Evolutionary conservation across 805 yeast species (phyloP).

Genomic region (Brettanomyces bruxellensis): DNA sequence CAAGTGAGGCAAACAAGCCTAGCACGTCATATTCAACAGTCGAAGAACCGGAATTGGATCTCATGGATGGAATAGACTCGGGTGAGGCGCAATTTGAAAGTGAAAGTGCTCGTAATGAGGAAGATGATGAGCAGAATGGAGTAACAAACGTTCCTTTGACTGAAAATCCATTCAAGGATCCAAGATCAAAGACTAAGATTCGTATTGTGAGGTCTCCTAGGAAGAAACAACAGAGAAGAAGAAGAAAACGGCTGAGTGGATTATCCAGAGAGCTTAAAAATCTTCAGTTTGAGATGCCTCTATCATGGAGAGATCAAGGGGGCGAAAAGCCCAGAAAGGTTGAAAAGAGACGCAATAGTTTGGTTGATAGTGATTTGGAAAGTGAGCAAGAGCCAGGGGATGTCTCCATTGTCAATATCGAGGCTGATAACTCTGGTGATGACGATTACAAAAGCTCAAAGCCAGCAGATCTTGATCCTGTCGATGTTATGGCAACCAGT

Average conservation of each 20-base stretch:
- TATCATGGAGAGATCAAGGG: slow-evolving; percentile 5
- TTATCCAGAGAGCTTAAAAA: slow-evolving; percentile 29
- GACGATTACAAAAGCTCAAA: no score
- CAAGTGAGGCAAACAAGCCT: no score
- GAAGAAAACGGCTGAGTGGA: slow-evolving; percentile 7
- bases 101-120: background rate
- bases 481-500: background rate
- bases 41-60: background rate
- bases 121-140: background rate
- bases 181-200: background rate
- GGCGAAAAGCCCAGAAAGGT: slow-evolving; percentile 7
- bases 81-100: background rate
- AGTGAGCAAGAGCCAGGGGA: no score
- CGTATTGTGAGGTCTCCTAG: slow-evolving; percentile 2
- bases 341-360: no score
- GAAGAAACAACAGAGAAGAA: slow-evolving; percentile 11
- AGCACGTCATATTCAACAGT: no score
- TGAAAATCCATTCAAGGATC: slow-evolving; percentile 1
- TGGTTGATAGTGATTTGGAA: no score
- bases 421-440: no score
- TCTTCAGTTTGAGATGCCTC: slow-evolving; percentile 17
- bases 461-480: background rate
- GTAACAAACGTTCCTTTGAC: background rate
- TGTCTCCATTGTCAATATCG: no score
- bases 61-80: background rate